phyloP scores from a whole-genome alignment of 805 yeast genomes.

The Wickerhamomyces subpelliculosus region DNA sequence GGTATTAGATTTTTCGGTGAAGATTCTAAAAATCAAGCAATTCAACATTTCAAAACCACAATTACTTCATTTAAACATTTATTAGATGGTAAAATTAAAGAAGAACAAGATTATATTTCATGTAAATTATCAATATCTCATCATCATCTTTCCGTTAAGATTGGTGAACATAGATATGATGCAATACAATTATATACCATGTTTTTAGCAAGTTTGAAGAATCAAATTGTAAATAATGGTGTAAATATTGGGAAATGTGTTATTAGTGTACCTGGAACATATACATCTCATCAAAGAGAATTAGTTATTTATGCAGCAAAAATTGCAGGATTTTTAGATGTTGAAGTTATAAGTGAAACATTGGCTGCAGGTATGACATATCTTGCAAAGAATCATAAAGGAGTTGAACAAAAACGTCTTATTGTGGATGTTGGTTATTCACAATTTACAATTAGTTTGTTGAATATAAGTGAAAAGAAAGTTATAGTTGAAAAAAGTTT shows the following conservation, averaged over 20 bases:
- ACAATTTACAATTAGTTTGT: conserved; percentile 64
- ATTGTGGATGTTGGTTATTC: conserved; percentile 81
- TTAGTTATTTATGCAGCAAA: conserved; percentile 75
- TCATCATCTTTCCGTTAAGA: conserved; percentile 55
- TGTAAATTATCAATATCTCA: conserved; percentile 36
- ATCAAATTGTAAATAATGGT: conserved; percentile 6
- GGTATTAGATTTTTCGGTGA: conserved; percentile 72
- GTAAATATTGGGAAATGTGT: conserved; percentile 55
- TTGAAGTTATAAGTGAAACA: conserved; percentile 75
- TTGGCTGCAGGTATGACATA: conserved; percentile 86
- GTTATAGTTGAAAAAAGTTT: conserved; percentile 69
- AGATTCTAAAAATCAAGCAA: conserved; percentile 72
- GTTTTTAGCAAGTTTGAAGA: conserved; percentile 71
- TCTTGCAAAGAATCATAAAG: conserved; percentile 66
- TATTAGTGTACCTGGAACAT: conserved; percentile 78
- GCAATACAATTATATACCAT: conserved; percentile 69
- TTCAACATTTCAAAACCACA: conserved; percentile 73
- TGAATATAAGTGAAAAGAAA: conserved; percentile 57
- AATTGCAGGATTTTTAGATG: conserved; percentile 80
- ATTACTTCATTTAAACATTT: conserved; percentile 74
- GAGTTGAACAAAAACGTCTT: conserved; percentile 64
- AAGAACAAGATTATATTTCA: conserved; percentile 31
- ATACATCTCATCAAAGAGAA: conserved; percentile 74
- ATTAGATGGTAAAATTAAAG: conserved; percentile 58
- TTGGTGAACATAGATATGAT: conserved; percentile 61